Base-by-base conservation (phyloP, 1,284 basidiomycete genomes). In the Porogramme epimiltina region DNA sequence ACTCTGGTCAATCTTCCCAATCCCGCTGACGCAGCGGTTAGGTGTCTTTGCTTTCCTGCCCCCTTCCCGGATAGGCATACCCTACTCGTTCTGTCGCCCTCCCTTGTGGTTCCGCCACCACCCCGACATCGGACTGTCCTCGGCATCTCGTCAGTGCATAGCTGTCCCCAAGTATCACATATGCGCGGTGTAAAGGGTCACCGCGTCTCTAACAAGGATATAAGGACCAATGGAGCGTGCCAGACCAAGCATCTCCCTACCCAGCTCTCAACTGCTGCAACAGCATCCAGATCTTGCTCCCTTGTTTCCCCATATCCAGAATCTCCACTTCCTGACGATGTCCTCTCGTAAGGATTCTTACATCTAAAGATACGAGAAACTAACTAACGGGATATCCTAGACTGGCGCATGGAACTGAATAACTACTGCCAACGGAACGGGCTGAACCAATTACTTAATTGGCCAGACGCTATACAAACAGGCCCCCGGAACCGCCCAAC, bases 341-440 rank as follows among this genome's bases (percentile, higher is more conserved):
- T 48, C 56, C 31, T 34, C 52, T 15, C 53, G 57, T 55, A 22
- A 34, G 57, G 13, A 31, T 31, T 31, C 13, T 6, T 8, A 8
- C 28, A 31, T 31, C 13, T 31, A 31, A 8, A 31, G 28, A 31
- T 13, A 8, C 13, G 28, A 31, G 6, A 31, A 31, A 31, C 13
- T 31, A 2, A 9, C 23, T 45, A 11, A 45, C 44, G 26, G 19
- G 2, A 5, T 9, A 8, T 41, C 8, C 8, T 16, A 59, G 58
- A 59, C 22, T 59, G 54, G 54, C 42, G 51, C 19, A 56, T 59
- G 52, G 46, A 59, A 11, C 33, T 59, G 15, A 56, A 59, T 42
- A 59, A 59, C 45, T 56, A 50, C 45, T 20, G 20, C 15, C 52
- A 54, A 20, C 48, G 42, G 13, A 45, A 53, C 31, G n/a, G 23